phyloP scores from a whole-genome alignment of 2,329 filamentous ascomycete genomes.

The Thelonectria discophora region DNA sequence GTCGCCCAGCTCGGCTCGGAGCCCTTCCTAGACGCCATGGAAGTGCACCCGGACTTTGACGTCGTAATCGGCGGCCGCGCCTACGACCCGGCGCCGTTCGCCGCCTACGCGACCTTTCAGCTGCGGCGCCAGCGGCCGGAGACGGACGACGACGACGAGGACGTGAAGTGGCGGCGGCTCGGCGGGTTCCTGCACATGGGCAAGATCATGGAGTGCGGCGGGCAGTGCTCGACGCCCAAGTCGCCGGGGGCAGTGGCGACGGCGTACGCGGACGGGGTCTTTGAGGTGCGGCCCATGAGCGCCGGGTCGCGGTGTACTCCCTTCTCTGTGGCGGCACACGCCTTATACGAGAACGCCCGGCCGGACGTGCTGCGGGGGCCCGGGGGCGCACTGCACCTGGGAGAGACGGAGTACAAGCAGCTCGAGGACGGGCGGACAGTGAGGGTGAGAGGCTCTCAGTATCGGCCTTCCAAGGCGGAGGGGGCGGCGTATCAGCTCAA shows the following conservation, averaged over 20 bases:
- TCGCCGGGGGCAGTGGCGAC: conserved; percentile 52
- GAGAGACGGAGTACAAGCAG: conserved; percentile 40
- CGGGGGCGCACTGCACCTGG: conserved; percentile 57
- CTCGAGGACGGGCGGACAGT: conserved; percentile 25
- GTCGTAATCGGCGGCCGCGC: conserved; percentile 58
- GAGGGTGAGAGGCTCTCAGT: conserved; percentile 27
- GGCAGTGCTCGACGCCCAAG: conserved; percentile 58
- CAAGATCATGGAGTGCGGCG: conserved; percentile 64
- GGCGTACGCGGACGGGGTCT: conserved; percentile 51
- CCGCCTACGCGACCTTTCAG: conserved; percentile 43
- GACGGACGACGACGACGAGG: neutral
- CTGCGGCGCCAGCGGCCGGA: conserved; percentile 16
- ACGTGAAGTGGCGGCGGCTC: conserved; percentile 2
- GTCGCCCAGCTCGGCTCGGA: conserved; percentile 59
- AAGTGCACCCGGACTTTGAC: conserved; percentile 52
- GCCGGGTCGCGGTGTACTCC: conserved; percentile 55
- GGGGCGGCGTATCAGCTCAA: conserved; percentile 35
- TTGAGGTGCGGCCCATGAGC: conserved; percentile 56
- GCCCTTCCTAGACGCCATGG: conserved; percentile 54
- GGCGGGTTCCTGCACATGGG: conserved; percentile 60
- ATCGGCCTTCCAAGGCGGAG: conserved; percentile 15
- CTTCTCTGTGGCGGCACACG: conserved; percentile 60
- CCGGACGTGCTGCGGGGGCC: conserved; percentile 61
- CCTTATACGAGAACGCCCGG: conserved; percentile 63
- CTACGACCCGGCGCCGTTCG: conserved; percentile 53